phyloP scores from a whole-genome alignment of 129 eudicot species.

The Gnaphalium uliginosum region DNA sequence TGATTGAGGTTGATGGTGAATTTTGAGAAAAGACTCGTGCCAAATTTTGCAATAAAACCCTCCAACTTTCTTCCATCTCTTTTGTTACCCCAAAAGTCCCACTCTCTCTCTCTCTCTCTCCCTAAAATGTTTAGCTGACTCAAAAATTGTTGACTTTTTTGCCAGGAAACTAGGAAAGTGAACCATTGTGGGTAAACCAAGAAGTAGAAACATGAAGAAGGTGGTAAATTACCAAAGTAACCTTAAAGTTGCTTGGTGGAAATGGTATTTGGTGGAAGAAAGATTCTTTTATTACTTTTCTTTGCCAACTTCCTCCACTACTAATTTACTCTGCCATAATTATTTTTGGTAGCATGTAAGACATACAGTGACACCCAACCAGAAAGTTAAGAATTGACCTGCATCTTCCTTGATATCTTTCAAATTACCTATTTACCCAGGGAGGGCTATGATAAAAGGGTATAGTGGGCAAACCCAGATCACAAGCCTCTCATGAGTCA shows the following conservation, averaged over 20 bases:
- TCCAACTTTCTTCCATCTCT: background rate
- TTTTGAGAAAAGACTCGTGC: background rate
- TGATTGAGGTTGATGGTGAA: background rate
- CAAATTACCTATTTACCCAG: slow-evolving; percentile 23
- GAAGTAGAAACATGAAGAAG: background rate
- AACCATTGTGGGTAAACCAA: slow-evolving; percentile 21
- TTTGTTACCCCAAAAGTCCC: background rate
- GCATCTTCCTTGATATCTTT: slow-evolving; percentile 1
- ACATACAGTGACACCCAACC: slow-evolving; percentile 12
- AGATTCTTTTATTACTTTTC: slow-evolving; percentile 17
- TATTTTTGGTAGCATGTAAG: slow-evolving; percentile 9
- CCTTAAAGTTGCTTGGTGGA: slow-evolving; percentile 19
- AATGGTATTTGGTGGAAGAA: background rate
- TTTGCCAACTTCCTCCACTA: slow-evolving; percentile 29
- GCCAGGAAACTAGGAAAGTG: slow-evolving; percentile 31
- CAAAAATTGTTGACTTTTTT: slow-evolving; percentile 20
- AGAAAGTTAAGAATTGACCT: slow-evolving; percentile 26
- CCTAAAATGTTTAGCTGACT: slow-evolving; percentile 10
- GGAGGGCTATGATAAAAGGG: slow-evolving; percentile 5
- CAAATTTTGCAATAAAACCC: background rate
- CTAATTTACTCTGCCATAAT: slow-evolving; percentile 13
- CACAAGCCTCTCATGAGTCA: slow-evolving; percentile 24
- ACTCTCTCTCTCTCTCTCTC: background rate
- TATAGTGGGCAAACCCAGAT: slow-evolving; percentile 19
- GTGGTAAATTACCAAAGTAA: slow-evolving; percentile 12